These are phyloP conservation scores for Ilyonectria mors-panacis DNA, from an alignment of 2,329 filamentous ascomycete genomes.

Conservation along the genomic window DNA sequence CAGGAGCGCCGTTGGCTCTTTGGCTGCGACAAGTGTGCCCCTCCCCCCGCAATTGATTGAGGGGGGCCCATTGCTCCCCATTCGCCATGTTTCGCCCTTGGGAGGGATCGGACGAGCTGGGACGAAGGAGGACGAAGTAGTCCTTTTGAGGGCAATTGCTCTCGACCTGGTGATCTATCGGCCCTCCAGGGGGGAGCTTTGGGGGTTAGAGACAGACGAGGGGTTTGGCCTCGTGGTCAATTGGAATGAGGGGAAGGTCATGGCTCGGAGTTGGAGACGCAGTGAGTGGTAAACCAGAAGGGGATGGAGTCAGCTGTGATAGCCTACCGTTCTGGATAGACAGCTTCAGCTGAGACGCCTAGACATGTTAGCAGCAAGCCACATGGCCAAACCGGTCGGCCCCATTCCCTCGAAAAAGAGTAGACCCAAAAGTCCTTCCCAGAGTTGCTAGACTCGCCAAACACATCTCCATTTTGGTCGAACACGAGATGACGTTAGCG, in stretches of 20 bases:
- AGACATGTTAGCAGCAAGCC: not conserved
- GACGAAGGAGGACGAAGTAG: not conserved
- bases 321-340: not conserved
- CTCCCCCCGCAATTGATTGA: conserved; percentile 20
- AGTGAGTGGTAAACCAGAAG: not conserved
- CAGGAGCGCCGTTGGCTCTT: not conserved
- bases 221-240: conserved; percentile 18
- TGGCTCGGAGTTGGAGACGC: not conserved
- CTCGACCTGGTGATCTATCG: conserved; percentile 14
- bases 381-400: not conserved
- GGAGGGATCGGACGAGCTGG: not conserved
- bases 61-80: not conserved
- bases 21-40: conserved; percentile 4
- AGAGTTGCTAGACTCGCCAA: not conserved
- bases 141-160: conserved; percentile 4
- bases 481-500: conserved; percentile 1
- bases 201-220: not conserved
- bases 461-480: not conserved
- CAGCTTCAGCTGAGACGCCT: not conserved
- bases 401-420: not conserved
- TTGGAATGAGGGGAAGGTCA: conserved; percentile 5
- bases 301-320: not conserved
- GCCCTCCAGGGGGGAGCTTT: not conserved
- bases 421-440: not conserved
- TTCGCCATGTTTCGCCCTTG: conserved; percentile 1